Percentiles rank a stretch among this genome's conserved stretches.
Evolutionary conservation across 805 yeast genomes (phyloP).

Genomic region (Kodamaea jinghongensis): DNA sequence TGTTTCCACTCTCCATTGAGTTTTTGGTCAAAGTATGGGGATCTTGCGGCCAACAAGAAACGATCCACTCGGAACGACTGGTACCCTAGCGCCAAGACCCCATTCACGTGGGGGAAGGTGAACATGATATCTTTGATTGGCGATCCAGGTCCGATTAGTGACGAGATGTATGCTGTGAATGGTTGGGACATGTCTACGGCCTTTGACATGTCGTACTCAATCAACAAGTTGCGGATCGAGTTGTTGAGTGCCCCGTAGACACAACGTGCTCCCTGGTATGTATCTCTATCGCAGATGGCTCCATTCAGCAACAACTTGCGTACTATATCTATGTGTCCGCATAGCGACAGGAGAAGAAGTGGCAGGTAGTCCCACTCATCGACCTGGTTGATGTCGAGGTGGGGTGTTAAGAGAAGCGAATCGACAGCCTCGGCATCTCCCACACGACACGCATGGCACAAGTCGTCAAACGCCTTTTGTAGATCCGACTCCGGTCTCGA

Average conservation of each 20-base stretch:
- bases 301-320: slow-evolving; percentile 57
- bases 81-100: slow-evolving; percentile 11
- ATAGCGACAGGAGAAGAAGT: slow-evolving; percentile 64
- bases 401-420: slow-evolving; percentile 44
- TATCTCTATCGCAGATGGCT: slow-evolving; percentile 75
- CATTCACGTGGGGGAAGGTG: slow-evolving; percentile 19
- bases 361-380: slow-evolving; percentile 80
- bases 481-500: slow-evolving; percentile 2
- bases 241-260: slow-evolving; percentile 77
- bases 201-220: slow-evolving; percentile 64
- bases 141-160: slow-evolving; percentile 31
- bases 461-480: slow-evolving; percentile 36
- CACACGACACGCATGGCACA: slow-evolving; percentile 63
- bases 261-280: slow-evolving; percentile 76
- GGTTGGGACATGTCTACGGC: slow-evolving; percentile 68
- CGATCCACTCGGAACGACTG: slow-evolving; percentile 23
- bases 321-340: slow-evolving; percentile 74
- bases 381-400: slow-evolving; percentile 43
- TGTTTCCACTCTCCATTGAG: slow-evolving; percentile 24
- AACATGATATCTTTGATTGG: slow-evolving; percentile 33
- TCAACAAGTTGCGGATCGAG: slow-evolving; percentile 53
- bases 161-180: slow-evolving; percentile 66
- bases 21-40: slow-evolving; percentile 22
- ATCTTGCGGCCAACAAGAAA: slow-evolving; percentile 36
- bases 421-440: slow-evolving; percentile 71